These are phyloP conservation scores for Triangularia verruculosa DNA, from an alignment of 2,329 filamentous ascomycete species.

Conservation along the genomic window DNA sequence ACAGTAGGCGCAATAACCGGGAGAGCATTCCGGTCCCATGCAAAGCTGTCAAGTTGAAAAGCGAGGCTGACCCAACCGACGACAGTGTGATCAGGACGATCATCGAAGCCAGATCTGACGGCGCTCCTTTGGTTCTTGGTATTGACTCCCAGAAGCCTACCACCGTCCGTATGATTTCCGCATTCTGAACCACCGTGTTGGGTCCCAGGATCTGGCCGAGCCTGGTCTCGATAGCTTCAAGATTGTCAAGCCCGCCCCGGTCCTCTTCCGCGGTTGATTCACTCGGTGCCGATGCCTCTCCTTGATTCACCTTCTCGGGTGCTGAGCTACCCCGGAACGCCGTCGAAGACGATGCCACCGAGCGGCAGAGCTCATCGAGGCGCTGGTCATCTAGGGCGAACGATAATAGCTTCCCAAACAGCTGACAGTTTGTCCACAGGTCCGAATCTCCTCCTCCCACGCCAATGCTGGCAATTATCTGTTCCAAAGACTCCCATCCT, in stretches of 20 bases:
- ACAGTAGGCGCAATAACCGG: constrained; percentile 61
- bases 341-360: constrained; percentile 34
- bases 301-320: neutral
- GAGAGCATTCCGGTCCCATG: constrained; percentile 70
- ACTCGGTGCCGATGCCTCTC: neutral
- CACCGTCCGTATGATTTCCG: constrained; percentile 61
- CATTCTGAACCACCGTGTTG: constrained; percentile 54
- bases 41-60: constrained; percentile 67
- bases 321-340: neutral
- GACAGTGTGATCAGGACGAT: constrained; percentile 64
- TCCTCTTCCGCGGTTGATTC: constrained; percentile 8
- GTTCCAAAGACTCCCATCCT: constrained; percentile 75
- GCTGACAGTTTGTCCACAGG: constrained; percentile 63
- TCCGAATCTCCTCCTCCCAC: constrained; percentile 65
- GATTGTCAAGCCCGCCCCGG: constrained; percentile 6
- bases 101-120: constrained; percentile 55
- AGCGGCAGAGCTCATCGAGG: constrained; percentile 65
- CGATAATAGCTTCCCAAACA: constrained; percentile 78
- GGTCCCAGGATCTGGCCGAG: constrained; percentile 50
- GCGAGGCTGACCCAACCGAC: constrained; percentile 57
- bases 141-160: constrained; percentile 63
- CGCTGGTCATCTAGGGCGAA: constrained; percentile 78
- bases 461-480: constrained; percentile 66
- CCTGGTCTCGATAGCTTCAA: constrained; percentile 35
- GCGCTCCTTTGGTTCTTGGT: constrained; percentile 44